These are phyloP conservation scores for Malania oleifera DNA, from an alignment of 164 flowering plant species.

Conservation along the genomic window DNA sequence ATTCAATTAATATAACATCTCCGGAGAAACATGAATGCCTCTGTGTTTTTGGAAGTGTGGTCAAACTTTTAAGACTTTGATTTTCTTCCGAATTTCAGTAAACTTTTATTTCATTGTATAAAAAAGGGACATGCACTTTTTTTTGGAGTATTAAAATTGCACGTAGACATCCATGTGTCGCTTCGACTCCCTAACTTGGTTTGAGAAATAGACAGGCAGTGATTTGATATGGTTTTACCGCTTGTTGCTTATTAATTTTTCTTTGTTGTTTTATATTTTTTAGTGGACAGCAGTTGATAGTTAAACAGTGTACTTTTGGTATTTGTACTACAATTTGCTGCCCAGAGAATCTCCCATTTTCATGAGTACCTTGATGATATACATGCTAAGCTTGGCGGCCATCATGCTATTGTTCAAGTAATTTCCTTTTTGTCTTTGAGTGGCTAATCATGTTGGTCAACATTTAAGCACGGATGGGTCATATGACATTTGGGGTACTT, in stretches of 20 bases:
- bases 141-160: too few species aligned
- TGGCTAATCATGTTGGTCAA: background rate
- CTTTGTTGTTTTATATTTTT: background rate
- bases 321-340: background rate
- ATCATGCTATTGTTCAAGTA: background rate
- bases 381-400: background rate
- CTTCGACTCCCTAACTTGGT: too few species aligned
- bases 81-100: too few species aligned
- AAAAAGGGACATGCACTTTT: too few species aligned
- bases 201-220: too few species aligned
- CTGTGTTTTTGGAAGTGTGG: too few species aligned
- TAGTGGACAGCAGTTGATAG: background rate
- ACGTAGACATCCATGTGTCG: too few species aligned
- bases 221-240: too few species aligned
- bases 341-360: background rate
- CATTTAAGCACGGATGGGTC: background rate
- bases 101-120: too few species aligned
- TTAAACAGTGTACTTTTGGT: background rate
- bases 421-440: background rate
- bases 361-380: background rate
- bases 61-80: too few species aligned
- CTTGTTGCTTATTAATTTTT: background rate
- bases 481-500: background rate
- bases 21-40: too few species aligned
- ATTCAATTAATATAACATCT: too few species aligned